These are phyloP conservation scores for Arabidopsis arenosa DNA, from an alignment of 345 rosid genomes.

Conservation along the genomic window DNA sequence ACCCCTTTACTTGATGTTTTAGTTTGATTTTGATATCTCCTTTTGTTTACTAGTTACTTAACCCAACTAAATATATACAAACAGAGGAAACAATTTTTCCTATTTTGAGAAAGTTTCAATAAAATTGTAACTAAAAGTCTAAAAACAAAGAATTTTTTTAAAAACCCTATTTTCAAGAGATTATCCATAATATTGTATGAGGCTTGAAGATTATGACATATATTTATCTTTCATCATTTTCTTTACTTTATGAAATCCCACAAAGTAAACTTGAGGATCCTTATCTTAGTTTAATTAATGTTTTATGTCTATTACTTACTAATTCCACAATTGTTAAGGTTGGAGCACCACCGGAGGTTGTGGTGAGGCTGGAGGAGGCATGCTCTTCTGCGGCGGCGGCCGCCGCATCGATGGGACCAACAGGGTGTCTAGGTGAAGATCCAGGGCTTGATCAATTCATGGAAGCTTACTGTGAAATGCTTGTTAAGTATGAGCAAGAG, in stretches of 20 bases:
- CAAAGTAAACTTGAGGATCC: slow-evolving; percentile 1
- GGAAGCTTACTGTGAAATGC: slow-evolving; percentile 99
- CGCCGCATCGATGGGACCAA: slow-evolving; percentile 53
- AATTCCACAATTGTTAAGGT: slow-evolving; percentile 53
- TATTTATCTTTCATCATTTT: background rate
- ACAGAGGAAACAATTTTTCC: background rate
- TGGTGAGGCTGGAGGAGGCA: slow-evolving; percentile 78
- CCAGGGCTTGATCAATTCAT: slow-evolving; percentile 98
- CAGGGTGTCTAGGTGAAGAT: slow-evolving; percentile 73
- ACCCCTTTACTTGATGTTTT: slow-evolving; percentile 40
- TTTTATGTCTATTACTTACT: background rate
- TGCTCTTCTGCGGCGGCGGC: slow-evolving; percentile 66
- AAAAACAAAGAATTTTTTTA: background rate
- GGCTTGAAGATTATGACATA: background rate
- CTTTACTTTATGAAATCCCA: background rate
- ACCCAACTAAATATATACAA: background rate
- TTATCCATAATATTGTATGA: background rate
- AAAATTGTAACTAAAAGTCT: background rate
- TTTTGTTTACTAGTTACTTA: slow-evolving; percentile 33
- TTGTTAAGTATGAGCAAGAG: slow-evolving; percentile 91
- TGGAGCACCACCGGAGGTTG: slow-evolving; percentile 95
- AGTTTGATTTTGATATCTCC: slow-evolving; percentile 41
- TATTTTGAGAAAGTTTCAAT: slow-evolving; percentile 18
- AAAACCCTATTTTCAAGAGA: slow-evolving; percentile 24
- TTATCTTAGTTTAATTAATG: background rate